A percentile compares a stretch with the other conserved stretches of the same genome.
These are phyloP conservation scores for Phytophthora kernoviae DNA, from an alignment of 352 stramenopile genomes.

Conservation along the genomic window DNA sequence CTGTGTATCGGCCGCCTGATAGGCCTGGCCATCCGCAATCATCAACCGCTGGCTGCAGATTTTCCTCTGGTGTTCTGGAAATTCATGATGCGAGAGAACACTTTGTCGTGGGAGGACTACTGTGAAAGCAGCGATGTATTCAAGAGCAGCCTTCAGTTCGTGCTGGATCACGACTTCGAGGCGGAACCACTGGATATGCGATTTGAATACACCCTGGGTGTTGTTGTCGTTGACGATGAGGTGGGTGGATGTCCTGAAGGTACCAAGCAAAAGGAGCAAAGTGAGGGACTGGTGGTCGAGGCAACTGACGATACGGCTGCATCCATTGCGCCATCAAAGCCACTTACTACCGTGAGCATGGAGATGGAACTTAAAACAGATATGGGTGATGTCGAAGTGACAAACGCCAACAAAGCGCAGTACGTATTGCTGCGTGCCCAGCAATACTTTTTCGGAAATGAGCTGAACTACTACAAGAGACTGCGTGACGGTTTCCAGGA, in stretches of 20 bases:
- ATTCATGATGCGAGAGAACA: constrained; percentile 51
- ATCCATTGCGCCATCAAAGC: constrained; percentile 6
- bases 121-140: constrained; percentile 63
- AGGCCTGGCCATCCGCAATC: constrained; percentile 71
- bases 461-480: constrained; percentile 61
- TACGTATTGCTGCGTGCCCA: constrained; percentile 68
- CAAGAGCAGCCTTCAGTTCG: constrained; percentile 61
- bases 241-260: background rate
- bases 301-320: constrained; percentile 6
- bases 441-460: constrained; percentile 69
- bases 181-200: constrained; percentile 54
- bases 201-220: constrained; percentile 70
- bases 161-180: constrained; percentile 74
- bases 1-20: constrained; percentile 64
- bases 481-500: constrained; percentile 64
- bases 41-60: constrained; percentile 60
- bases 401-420: constrained; percentile 69
- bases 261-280: constrained; percentile 19
- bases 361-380: constrained; percentile 62
- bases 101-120: constrained; percentile 64
- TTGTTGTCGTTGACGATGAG: constrained; percentile 36
- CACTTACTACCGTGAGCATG: constrained; percentile 37
- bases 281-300: constrained; percentile 6
- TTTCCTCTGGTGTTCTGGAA: constrained; percentile 78
- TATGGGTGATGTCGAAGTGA: constrained; percentile 45